Percentiles rank a stretch among this genome's conserved stretches.
These are phyloP conservation scores for Lodderomyces theae DNA, from an alignment of 1,139 yeast genomes.

Conservation along the genomic window DNA sequence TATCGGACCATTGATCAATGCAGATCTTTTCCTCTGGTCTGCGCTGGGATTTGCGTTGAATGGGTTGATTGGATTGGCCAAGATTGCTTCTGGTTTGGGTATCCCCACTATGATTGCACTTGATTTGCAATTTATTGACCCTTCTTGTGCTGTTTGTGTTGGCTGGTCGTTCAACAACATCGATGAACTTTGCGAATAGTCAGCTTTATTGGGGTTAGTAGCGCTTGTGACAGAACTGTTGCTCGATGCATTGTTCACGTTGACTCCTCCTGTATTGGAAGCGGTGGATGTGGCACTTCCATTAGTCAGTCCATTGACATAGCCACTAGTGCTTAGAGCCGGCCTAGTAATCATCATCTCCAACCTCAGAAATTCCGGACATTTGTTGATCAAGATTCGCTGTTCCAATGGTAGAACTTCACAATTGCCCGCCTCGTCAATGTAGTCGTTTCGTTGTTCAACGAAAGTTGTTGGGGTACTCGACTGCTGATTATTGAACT, in stretches of 20 bases:
- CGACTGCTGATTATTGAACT: slow-evolving; percentile 26
- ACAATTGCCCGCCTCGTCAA: slow-evolving; percentile 33
- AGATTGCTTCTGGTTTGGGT: slow-evolving; percentile 40
- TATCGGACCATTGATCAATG: slow-evolving; percentile 80
- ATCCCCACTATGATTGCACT: slow-evolving; percentile 43
- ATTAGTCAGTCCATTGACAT: background rate
- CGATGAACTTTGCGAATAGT: slow-evolving; percentile 38
- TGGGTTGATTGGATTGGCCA: slow-evolving; percentile 38
- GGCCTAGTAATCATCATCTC: slow-evolving; percentile 42
- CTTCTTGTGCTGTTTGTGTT: slow-evolving; percentile 18
- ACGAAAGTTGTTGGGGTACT: slow-evolving; percentile 14
- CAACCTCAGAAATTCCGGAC: slow-evolving; percentile 33
- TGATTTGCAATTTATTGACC: slow-evolving; percentile 28
- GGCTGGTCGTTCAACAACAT: slow-evolving; percentile 29
- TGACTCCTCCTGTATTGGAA: background rate
- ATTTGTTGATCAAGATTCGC: slow-evolving; percentile 28
- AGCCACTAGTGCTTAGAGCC: background rate
- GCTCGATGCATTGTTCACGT: slow-evolving; percentile 7
- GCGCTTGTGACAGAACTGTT: slow-evolving; percentile 7
- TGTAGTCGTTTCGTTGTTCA: slow-evolving; percentile 23
- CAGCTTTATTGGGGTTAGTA: slow-evolving; percentile 19
- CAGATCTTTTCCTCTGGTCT: slow-evolving; percentile 78
- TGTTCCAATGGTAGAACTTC: slow-evolving; percentile 38
- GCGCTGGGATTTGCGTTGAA: slow-evolving; percentile 54
- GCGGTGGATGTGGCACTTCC: slow-evolving; percentile 2